phyloP scores from a whole-genome alignment of 768 basidiomycete genomes.

The Hygrophorus pudorinus region DNA sequence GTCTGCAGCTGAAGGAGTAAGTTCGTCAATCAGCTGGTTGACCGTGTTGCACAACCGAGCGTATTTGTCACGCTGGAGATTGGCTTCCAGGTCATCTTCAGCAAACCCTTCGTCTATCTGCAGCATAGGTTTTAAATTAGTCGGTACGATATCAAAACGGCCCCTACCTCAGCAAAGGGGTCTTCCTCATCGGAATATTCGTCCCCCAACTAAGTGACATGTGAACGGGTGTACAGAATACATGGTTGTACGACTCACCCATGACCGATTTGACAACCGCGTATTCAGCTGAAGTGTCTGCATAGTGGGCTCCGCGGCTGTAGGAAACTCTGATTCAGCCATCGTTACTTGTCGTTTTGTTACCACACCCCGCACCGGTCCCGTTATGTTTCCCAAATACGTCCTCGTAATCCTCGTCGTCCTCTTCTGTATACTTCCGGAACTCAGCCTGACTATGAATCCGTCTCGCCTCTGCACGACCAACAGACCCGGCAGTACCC shows the following conservation, averaged over 20 bases:
- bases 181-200: conserved; percentile 87
- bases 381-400: conserved; percentile 77
- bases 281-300: conserved; percentile 82
- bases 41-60: conserved; percentile 78
- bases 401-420: conserved; percentile 92
- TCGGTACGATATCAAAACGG: background rate
- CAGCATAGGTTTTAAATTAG: conserved; percentile 1
- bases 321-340: conserved; percentile 4
- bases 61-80: conserved; percentile 87
- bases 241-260: conserved; percentile 38
- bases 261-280: conserved; percentile 80
- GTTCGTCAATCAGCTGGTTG: conserved; percentile 77
- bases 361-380: conserved; percentile 37
- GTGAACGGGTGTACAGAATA: conserved; percentile 1
- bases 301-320: conserved; percentile 49
- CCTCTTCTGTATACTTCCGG: conserved; percentile 76
- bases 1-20: conserved; percentile 73
- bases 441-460: conserved; percentile 54
- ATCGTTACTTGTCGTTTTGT: conserved; percentile 1
- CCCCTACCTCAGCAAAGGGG: conserved; percentile 82
- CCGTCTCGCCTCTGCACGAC: conserved; percentile 52
- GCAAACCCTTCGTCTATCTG: conserved; percentile 91
- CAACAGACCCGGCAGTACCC: conserved; percentile 44
- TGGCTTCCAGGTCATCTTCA: conserved; percentile 86
- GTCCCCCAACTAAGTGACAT: conserved; percentile 50